A percentile compares a stretch with the other conserved stretches of the same genome.
Conservation (phyloP, 1,139 yeast species). For the Taphrina flavorubra region DNA sequence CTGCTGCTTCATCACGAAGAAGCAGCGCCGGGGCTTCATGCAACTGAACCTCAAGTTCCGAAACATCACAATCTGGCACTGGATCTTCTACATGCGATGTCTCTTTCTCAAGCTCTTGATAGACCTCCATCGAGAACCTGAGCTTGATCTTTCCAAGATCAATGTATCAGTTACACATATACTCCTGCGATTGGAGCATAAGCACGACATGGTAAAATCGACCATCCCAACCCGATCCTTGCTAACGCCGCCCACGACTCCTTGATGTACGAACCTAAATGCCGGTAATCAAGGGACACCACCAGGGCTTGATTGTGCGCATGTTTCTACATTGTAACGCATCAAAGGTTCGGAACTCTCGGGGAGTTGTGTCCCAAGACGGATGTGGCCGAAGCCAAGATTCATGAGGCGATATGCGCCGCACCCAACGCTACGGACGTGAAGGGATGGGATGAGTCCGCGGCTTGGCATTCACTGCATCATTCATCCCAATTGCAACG, state of each 20-base stretch:
- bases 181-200: no score
- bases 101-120: background rate
- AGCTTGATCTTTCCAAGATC: background rate
- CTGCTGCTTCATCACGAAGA: constrained; percentile 22
- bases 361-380: no score
- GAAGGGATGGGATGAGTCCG: constrained; percentile 1
- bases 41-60: background rate
- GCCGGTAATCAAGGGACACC: background rate
- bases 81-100: background rate
- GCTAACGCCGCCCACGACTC: background rate
- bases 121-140: background rate
- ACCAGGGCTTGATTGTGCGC: constrained; percentile 15
- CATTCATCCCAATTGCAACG: no score
- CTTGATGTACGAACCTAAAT: no score
- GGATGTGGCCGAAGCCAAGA: background rate
- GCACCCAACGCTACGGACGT: background rate
- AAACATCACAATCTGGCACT: background rate
- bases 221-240: background rate
- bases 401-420: constrained; percentile 1
- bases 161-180: background rate
- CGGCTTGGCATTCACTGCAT: background rate
- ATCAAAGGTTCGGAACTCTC: background rate
- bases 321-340: constrained; percentile 2
- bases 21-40: background rate
- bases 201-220: background rate